Evolutionary conservation across 352 stramenopile species (phyloP).

Genomic region (Detonula confervacea): DNA sequence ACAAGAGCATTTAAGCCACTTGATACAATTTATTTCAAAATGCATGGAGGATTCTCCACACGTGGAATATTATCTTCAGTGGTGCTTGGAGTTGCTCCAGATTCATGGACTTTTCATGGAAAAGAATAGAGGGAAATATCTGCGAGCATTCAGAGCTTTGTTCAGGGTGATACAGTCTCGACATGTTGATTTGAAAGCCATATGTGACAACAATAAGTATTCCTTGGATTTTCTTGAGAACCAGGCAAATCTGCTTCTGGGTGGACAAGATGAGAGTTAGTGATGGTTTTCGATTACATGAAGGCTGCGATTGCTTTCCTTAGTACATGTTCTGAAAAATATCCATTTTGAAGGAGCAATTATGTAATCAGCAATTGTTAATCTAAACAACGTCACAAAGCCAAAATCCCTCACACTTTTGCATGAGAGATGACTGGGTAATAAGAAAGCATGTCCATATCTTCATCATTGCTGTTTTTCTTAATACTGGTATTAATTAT

Average conservation of each 20-base stretch:
- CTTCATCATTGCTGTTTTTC: too few species aligned
- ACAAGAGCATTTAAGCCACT: slow-evolving; percentile 90
- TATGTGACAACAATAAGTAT: slow-evolving; percentile 84
- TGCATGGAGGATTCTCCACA: slow-evolving; percentile 92
- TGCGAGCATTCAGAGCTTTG: slow-evolving; percentile 79
- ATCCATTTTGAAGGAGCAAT: too few species aligned
- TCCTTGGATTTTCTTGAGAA: slow-evolving; percentile 78
- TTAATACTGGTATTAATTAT: too few species aligned
- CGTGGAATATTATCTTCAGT: slow-evolving; percentile 97
- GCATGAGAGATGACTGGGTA: too few species aligned
- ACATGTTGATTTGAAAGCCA: slow-evolving; percentile 77
- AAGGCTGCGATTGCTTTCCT: too few species aligned
- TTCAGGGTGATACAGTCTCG: slow-evolving; percentile 74
- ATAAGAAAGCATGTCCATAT: too few species aligned
- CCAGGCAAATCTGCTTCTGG: slow-evolving; percentile 61
- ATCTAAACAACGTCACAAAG: too few species aligned
- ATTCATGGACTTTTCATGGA: slow-evolving; percentile 89
- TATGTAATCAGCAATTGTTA: too few species aligned
- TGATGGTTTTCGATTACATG: not conserved
- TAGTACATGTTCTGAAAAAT: too few species aligned
- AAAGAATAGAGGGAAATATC: slow-evolving; percentile 76
- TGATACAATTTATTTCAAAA: slow-evolving; percentile 93
- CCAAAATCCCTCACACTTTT: too few species aligned
- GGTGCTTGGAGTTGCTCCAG: slow-evolving; percentile 93
- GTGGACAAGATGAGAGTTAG: slow-evolving; percentile 17